Conservation (phyloP, 2,329 filamentous ascomycete genomes). For the Fusarium camptoceras region DNA sequence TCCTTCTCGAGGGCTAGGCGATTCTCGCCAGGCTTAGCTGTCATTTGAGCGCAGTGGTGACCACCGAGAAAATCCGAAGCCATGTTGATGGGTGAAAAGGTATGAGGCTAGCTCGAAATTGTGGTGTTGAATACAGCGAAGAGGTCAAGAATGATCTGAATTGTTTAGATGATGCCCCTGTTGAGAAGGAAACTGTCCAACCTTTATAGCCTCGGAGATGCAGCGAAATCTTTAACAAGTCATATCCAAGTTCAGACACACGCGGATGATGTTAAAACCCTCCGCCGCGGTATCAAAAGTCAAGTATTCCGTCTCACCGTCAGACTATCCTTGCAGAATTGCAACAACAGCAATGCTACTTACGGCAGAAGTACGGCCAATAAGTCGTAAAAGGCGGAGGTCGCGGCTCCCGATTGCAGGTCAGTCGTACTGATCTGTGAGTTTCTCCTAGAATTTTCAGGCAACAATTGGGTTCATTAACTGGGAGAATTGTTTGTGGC, state of each 20-base stretch:
- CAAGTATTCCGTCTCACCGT: background rate
- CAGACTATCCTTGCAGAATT: background rate
- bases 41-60: background rate
- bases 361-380: too few species aligned
- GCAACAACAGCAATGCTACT: background rate
- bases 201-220: background rate
- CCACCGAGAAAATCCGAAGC: background rate
- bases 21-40: background rate
- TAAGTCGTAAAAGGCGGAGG: background rate
- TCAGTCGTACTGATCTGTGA: background rate
- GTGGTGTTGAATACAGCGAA: background rate
- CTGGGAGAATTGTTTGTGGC: background rate
- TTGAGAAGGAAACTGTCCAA: fast-evolving
- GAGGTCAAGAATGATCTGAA: background rate
- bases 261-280: background rate
- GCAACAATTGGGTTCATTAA: background rate
- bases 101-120: background rate
- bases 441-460: background rate
- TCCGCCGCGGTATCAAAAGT: too few species aligned
- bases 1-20: background rate
- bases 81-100: background rate
- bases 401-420: background rate
- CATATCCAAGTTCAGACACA: background rate
- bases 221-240: background rate
- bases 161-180: background rate